Evolutionary conservation across 1,284 basidiomycete genomes (phyloP).

Genomic region (Austroboletus novae-zelandiae): DNA sequence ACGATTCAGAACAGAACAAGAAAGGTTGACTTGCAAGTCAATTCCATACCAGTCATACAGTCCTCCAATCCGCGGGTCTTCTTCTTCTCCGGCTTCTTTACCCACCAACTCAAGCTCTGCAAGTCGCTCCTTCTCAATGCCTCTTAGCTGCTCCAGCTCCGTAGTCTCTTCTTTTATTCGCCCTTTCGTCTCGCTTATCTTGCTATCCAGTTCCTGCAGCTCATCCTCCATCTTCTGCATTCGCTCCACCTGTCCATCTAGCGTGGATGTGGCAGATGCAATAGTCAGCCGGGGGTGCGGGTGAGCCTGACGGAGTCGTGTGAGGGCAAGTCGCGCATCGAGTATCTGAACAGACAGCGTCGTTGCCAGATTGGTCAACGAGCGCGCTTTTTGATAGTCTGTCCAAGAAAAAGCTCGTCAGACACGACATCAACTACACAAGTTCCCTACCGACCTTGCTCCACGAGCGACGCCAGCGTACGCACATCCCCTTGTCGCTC

Average conservation of each 20-base stretch:
- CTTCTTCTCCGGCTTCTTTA: conserved; percentile 58
- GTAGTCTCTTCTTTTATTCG: conserved; percentile 54
- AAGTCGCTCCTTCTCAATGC: conserved; percentile 72
- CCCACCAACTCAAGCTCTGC: conserved; percentile 69
- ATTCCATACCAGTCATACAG: conserved; percentile 65
- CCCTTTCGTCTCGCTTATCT: conserved; percentile 54
- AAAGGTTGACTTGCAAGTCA: neutral
- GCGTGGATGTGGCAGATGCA: conserved; percentile 63
- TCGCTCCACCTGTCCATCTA: conserved; percentile 67
- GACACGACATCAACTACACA: neutral
- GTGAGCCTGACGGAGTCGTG: conserved; percentile 73
- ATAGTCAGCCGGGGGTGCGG: conserved; percentile 77
- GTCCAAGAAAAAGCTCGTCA: neutral
- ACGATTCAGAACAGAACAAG: neutral
- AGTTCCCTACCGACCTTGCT: conserved; percentile 49
- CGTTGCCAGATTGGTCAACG: conserved; percentile 53
- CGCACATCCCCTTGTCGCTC: conserved; percentile 62
- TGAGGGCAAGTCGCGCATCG: conserved; percentile 74
- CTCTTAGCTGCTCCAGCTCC: conserved; percentile 61
- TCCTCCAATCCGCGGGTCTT: conserved; percentile 59
- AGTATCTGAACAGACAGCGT: conserved; percentile 70
- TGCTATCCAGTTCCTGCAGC: conserved; percentile 40
- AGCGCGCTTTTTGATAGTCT: conserved; percentile 61
- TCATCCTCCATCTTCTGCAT: conserved; percentile 73
- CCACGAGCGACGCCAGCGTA: conserved; percentile 60